These are phyloP conservation scores for Fulvia fulva DNA, from an alignment of 2,329 filamentous ascomycete species.

Conservation along the genomic window DNA sequence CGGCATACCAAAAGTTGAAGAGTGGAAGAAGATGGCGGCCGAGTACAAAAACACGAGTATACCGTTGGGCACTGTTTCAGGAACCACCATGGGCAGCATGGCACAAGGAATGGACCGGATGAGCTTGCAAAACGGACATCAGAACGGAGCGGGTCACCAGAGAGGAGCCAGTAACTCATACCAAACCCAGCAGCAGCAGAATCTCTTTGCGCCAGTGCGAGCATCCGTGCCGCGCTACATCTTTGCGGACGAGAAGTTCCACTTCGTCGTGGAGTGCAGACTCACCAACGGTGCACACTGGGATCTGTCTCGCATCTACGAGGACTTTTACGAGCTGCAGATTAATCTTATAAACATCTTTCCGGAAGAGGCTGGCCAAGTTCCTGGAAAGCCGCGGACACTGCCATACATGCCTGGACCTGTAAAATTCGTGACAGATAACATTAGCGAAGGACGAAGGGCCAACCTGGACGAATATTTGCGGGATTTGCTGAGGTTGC, in stretches of 20 bases:
- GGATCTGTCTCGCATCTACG: conserved; percentile 92
- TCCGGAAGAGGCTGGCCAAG: conserved; percentile 87
- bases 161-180: conserved; percentile 32
- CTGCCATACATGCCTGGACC: conserved; percentile 97
- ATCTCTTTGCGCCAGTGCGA: conserved; percentile 66
- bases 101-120: conserved; percentile 66
- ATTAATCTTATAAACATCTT: conserved; percentile 90
- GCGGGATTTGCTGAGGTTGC: conserved; percentile 80
- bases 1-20: conserved; percentile 89
- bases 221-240: conserved; percentile 90
- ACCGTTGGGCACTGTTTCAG: conserved; percentile 76
- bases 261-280: conserved; percentile 91
- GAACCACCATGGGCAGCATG: conserved; percentile 46
- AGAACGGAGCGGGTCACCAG: conserved; percentile 26
- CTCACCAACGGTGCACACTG: conserved; percentile 88
- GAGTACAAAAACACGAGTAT: conserved; percentile 99
- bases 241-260: conserved; percentile 96
- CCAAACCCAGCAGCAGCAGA: conserved; percentile 43
- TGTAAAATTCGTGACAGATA: conserved; percentile 96
- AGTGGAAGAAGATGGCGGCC: conserved; percentile 99
- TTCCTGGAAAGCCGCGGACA: conserved; percentile 67
- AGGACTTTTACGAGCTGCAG: conserved; percentile 98
- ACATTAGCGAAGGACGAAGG: conserved; percentile 86
- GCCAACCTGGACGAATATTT: conserved; percentile 95
- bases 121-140: conserved; percentile 59